Evolutionary conservation across 805 yeast genomes (phyloP), one percentile per base, ranked within the genome.

Genomic region (Candida pseudoglaebosa): DNA sequence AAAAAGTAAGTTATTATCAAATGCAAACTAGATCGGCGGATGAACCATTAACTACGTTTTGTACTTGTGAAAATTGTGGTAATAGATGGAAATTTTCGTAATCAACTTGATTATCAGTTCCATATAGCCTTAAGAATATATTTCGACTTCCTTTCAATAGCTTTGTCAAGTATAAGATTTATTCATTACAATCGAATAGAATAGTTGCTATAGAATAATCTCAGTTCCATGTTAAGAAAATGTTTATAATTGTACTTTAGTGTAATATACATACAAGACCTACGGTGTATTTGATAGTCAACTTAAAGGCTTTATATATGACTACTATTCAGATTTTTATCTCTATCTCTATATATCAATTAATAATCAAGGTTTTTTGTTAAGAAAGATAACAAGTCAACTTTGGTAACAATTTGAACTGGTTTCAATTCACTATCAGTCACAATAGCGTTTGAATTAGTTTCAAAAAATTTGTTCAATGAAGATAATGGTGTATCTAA

Each of bases 11-110:
- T 51, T 93, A 93, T 62, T 91, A 90, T 64, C 99, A 93, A 68
- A 77, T 93, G 83, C 99, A 93, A 71, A 93, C 99, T 24, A 76
- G 99, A 65, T 86, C 96, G 41, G 99, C 99, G 14, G 99, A 93
- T 78, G 99, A 93, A 65, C 99, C 99, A 43, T 76, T 93, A 54
- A 93, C 99, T 5, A 93, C 99, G 1, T 93, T 93, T 60, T 93
- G 99, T 70, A 90, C 96, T 3, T 93, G 99, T 70, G 97, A 90
- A 56, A 87, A 79, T 48, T 93, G 99, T 70, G 98, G 98, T 46
- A 88, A 93, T 57, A 78, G 98, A 62, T 93, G 99, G 99, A 93
- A 93, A 65, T 93, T 93, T 59, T 85, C 95, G 22, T 90, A 60
- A 41, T n/a, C 5, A 30, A 6, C 34, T 12, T 30, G 10, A 22